These are phyloP conservation scores for Amaranthus palmeri DNA, from an alignment of 148 eudicot species.

Conservation along the genomic window DNA sequence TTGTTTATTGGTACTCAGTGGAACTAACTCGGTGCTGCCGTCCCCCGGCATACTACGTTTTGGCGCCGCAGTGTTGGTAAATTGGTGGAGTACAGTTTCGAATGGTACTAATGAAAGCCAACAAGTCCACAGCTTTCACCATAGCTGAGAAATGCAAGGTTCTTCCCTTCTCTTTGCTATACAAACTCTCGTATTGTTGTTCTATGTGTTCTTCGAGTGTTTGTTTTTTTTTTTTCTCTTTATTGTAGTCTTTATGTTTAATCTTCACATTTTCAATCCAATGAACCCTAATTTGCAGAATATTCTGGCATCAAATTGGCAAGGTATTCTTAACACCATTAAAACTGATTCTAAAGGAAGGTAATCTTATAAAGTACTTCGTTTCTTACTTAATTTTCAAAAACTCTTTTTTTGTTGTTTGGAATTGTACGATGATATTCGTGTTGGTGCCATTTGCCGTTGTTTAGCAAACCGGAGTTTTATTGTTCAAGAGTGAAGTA, in stretches of 20 bases:
- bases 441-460: background rate
- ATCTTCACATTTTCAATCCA: background rate
- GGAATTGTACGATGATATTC: background rate
- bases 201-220: background rate
- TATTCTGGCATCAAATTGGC: conserved; percentile 87
- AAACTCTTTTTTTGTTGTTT: background rate
- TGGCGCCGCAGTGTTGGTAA: conserved; percentile 5
- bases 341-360: conserved; percentile 71
- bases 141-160: conserved; percentile 87
- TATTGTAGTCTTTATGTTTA: too few relatives aligned
- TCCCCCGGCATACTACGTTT: background rate
- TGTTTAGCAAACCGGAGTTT: conserved; percentile 66
- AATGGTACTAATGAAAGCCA: conserved; percentile 39
- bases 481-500: conserved; percentile 72
- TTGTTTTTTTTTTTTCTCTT: too few relatives aligned
- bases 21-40: background rate
- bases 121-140: conserved; percentile 38
- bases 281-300: conserved; percentile 37
- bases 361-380: conserved; percentile 21
- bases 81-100: conserved; percentile 38
- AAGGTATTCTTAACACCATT: conserved; percentile 73
- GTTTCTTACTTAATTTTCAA: too few relatives aligned
- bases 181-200: too few relatives aligned
- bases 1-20: background rate
- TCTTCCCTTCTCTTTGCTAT: conserved; percentile 3